These are phyloP conservation scores for Multifurca ochricompacta DNA, from an alignment of 768 basidiomycete species.

Conservation along the genomic window DNA sequence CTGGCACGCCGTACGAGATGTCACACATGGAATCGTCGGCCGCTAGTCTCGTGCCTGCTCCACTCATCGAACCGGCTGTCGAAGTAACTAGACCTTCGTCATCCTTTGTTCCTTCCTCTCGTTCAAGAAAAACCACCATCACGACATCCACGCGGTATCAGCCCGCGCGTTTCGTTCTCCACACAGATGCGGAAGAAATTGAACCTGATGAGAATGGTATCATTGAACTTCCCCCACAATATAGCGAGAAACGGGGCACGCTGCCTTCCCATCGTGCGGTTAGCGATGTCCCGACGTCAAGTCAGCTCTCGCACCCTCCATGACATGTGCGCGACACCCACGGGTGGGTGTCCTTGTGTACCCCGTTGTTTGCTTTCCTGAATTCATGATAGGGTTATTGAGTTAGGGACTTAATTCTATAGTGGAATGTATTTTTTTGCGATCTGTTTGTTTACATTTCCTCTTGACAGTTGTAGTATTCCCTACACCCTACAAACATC, in stretches of 20 bases:
- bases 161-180: conserved; percentile 33
- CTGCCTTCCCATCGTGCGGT: background rate
- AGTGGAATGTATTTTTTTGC: background rate
- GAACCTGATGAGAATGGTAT: conserved; percentile 42
- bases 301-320: background rate
- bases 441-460: background rate
- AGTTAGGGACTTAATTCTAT: background rate
- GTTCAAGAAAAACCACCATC: background rate
- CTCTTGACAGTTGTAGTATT: no score
- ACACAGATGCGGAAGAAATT: conserved; percentile 61
- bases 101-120: background rate
- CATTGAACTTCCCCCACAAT: conserved; percentile 72
- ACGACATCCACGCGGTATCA: background rate
- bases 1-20: background rate
- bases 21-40: background rate
- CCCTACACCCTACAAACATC: no score
- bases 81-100: no score
- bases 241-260: conserved; percentile 42
- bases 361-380: background rate
- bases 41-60: background rate
- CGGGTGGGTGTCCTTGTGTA: background rate
- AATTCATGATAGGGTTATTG: background rate
- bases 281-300: background rate
- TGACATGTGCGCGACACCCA: background rate
- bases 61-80: background rate